phyloP scores from a whole-genome alignment of 768 basidiomycete genomes.

The Russula griseocarnosa region DNA sequence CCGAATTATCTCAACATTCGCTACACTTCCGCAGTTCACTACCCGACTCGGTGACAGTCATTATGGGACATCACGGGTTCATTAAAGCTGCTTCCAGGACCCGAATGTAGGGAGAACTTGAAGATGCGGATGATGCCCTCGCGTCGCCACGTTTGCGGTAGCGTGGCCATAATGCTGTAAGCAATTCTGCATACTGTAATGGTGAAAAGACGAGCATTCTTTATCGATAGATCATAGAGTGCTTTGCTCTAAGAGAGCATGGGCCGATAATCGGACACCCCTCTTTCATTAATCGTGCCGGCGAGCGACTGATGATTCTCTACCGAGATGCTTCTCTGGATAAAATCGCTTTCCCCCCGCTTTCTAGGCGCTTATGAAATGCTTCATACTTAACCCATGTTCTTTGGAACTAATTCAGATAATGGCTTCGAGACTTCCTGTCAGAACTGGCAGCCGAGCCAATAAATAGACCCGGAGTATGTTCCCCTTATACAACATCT shows the following conservation, averaged over 20 bases:
- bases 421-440: not conserved
- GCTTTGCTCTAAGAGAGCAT: too few relatives aligned
- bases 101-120: too few relatives aligned
- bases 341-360: not conserved
- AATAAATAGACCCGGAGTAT: not conserved
- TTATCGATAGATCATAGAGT: too few relatives aligned
- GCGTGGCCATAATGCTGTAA: not conserved
- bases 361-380: not conserved
- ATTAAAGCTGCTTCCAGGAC: too few relatives aligned
- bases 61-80: too few relatives aligned
- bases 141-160: too few relatives aligned
- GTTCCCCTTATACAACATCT: not conserved
- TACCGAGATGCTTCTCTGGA: not conserved
- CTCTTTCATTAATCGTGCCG: not conserved
- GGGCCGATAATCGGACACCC: not conserved
- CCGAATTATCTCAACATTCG: too few relatives aligned
- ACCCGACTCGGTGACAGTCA: too few relatives aligned
- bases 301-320: not conserved
- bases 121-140: too few relatives aligned
- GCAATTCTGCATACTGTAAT: too few relatives aligned
- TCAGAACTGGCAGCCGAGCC: not conserved
- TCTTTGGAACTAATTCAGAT: not conserved
- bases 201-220: too few relatives aligned
- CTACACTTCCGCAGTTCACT: too few relatives aligned
- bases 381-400: not conserved